Percentiles rank a stretch among this genome's conserved stretches.
phyloP scores from a whole-genome alignment of 2,329 filamentous ascomycete species.

The Pyrenochaeta sp. region DNA sequence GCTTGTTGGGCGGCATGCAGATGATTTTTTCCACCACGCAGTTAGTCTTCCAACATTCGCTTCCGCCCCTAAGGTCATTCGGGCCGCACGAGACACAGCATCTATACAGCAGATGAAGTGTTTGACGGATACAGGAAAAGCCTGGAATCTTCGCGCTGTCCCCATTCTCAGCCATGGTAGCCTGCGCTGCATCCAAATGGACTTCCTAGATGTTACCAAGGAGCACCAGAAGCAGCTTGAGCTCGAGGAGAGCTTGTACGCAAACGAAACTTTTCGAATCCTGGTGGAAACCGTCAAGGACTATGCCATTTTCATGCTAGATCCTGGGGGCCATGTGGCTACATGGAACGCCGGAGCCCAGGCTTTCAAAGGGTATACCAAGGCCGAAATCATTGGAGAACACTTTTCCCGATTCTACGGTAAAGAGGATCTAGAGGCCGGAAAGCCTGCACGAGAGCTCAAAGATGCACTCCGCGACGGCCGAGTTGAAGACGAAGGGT shows the following conservation, averaged over 20 bases:
- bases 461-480: slow-evolving; percentile 63
- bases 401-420: slow-evolving; percentile 68
- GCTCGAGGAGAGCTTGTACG: slow-evolving; percentile 55
- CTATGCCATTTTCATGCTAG: slow-evolving; percentile 70
- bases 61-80: slow-evolving; percentile 49
- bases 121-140: slow-evolving; percentile 29
- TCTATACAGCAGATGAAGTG: slow-evolving; percentile 47
- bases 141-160: slow-evolving; percentile 51
- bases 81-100: slow-evolving; percentile 48
- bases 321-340: slow-evolving; percentile 62
- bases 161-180: slow-evolving; percentile 54
- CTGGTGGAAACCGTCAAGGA: slow-evolving; percentile 69
- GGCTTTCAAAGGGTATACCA: slow-evolving; percentile 64
- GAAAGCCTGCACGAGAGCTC: slow-evolving; percentile 63
- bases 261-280: slow-evolving; percentile 66
- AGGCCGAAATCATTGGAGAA: slow-evolving; percentile 64
- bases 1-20: slow-evolving; percentile 49
- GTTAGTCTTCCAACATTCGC: slow-evolving; percentile 48
- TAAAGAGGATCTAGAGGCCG: slow-evolving; percentile 57
- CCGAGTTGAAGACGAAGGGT: slow-evolving; percentile 67
- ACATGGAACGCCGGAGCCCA: slow-evolving; percentile 68
- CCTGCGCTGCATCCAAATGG: slow-evolving; percentile 55
- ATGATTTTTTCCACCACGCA: slow-evolving; percentile 48
- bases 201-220: slow-evolving; percentile 51
- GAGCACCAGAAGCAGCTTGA: slow-evolving; percentile 46